Percentiles rank a stretch among this genome's conserved stretches.
These are phyloP conservation scores for Trapa bicornis DNA, from an alignment of 345 rosid species.

Conservation along the genomic window DNA sequence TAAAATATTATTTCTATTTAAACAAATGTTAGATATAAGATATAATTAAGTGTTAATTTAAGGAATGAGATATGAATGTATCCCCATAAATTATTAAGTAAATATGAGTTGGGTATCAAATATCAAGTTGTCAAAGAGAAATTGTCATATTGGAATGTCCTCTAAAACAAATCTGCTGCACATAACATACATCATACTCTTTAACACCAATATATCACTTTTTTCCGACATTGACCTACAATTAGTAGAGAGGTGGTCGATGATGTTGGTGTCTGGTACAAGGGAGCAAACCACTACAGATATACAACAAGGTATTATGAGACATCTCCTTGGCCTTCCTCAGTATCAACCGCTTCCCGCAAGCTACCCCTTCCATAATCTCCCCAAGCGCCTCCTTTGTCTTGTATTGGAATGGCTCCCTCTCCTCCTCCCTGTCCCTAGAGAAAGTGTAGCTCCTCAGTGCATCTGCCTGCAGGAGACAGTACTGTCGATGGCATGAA, in stretches of 20 bases:
- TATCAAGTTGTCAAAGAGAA: no score
- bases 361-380: conserved; percentile 10
- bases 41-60: no score
- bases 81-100: no score
- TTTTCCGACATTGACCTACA: neutral
- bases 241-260: conserved; percentile 21
- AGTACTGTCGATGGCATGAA: conserved; percentile 21
- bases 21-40: no score
- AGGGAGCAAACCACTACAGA: conserved; percentile 28
- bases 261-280: conserved; percentile 26
- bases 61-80: no score
- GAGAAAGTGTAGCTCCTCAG: conserved; percentile 39
- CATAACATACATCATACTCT: no score
- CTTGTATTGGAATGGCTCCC: conserved; percentile 13
- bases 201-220: neutral
- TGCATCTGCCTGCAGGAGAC: conserved; percentile 40
- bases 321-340: conserved; percentile 15
- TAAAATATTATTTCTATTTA: no score
- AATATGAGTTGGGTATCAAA: no score
- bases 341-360: conserved; percentile 3
- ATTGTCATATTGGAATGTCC: neutral
- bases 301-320: conserved; percentile 20
- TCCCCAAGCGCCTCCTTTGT: conserved; percentile 19
- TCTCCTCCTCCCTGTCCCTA: conserved; percentile 15
- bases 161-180: no score